Evolutionary conservation across 2,329 filamentous ascomycete species (phyloP).

Genomic region (Exophiala xenobiotica): DNA sequence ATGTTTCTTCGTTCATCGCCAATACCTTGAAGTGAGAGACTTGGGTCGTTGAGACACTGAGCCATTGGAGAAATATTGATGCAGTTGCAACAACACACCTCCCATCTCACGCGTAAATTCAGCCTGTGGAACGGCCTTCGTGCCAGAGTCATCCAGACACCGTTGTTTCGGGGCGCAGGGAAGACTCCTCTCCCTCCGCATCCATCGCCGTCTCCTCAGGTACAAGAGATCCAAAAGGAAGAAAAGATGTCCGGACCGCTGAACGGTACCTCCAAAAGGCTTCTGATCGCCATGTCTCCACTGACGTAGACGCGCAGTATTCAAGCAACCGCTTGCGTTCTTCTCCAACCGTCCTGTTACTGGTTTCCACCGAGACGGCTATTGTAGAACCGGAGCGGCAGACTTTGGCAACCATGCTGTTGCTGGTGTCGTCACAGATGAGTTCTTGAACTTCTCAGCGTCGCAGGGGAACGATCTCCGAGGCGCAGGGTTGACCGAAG

Average conservation of each 20-base stretch:
- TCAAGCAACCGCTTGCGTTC: conserved; percentile 58
- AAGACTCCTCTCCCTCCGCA: conserved; percentile 9
- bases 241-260: conserved; percentile 20
- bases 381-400: conserved; percentile 56
- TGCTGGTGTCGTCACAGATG: conserved; percentile 57
- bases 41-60: neutral
- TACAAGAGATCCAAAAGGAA: conserved; percentile 1
- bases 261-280: conserved; percentile 15
- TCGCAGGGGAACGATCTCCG: conserved; percentile 61
- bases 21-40: conserved; percentile 25
- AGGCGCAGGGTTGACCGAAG: conserved; percentile 54
- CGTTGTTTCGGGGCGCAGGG: conserved; percentile 14
- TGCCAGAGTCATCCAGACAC: conserved; percentile 19
- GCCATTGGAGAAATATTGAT: too few species aligned
- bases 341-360: conserved; percentile 61
- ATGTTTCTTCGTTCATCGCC: neutral
- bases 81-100: neutral
- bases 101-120: conserved; percentile 12
- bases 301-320: conserved; percentile 42
- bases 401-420: conserved; percentile 63
- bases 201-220: too few species aligned
- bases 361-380: conserved; percentile 63
- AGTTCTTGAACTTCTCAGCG: conserved; percentile 63
- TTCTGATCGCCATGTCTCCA: neutral
- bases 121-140: conserved; percentile 16